Base-by-base conservation (phyloP, 176 grass and related monocot species). In the Thalia dealbata region DNA sequence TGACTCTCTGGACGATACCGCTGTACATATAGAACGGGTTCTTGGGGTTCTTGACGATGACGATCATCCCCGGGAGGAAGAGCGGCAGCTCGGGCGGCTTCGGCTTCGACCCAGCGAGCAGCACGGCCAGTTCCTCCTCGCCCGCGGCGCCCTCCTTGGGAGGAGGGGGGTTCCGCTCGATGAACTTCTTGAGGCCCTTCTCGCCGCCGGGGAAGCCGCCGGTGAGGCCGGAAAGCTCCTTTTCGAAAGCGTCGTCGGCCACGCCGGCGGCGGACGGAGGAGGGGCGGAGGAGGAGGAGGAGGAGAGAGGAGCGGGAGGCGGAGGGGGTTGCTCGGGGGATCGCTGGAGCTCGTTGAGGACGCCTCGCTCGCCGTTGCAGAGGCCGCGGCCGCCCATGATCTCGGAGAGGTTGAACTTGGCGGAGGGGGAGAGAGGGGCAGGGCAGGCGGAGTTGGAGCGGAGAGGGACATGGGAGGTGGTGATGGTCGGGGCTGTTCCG, bases 131-230 rank as follows among this genome's bases (percentile, higher is more conserved):
- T 24, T 74, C n/a, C 16, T n/a, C 80, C 64, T 77, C 26, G 10
- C 63, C 50, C 46, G 4, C 12, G 44, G 45, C 0, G 21, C 50
- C 64, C 2, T 54, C 22, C 8, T 52, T 30, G 15, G 76, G 72
- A 8, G 88, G 80, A 27, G 88, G 86, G 50, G 86, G 88, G 56
- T 96, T 96, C 81, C 84, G 82, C 74, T 90, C 77, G 44, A 96
- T 77, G 76, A 96, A 96, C 71, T 73, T 59, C 46, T 81, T 77
- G 76, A 96, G 88, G 48, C 86, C 88, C 79, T 82, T 79, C 83
- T 96, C 92, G 58, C 92, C 92, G 29, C 92, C 92, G 1, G 88
- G 92, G 79, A 96, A 96, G 7, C 92, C 92, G 60, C 92, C 88
- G 21, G 92, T 96, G 70, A 95, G 88, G 16, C 91, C 91, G 74